These are phyloP conservation scores for Friedmanniomyces endolithicus DNA, from an alignment of 495 filamentous ascomycete species.

Conservation along the genomic window DNA sequence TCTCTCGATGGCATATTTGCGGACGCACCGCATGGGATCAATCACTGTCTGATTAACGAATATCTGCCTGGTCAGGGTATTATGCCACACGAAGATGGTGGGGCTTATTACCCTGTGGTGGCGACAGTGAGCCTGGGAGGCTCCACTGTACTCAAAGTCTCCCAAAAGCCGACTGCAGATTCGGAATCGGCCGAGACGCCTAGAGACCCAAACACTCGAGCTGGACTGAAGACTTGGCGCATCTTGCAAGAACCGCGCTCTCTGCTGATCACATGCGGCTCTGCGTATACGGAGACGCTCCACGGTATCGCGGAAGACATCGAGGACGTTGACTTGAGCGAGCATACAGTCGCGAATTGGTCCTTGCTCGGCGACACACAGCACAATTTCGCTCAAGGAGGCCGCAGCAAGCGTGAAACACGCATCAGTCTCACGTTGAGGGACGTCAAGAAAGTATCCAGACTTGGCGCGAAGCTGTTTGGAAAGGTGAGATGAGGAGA, in stretches of 20 bases:
- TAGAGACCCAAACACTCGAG: slow-evolving; percentile 8
- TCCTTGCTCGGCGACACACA: slow-evolving; percentile 50
- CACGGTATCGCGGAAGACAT: slow-evolving; percentile 32
- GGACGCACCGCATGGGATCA: slow-evolving; percentile 64
- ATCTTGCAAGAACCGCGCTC: slow-evolving; percentile 74
- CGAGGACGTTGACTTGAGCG: slow-evolving; percentile 26
- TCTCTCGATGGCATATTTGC: slow-evolving; percentile 48
- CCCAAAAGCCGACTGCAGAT: slow-evolving; percentile 40
- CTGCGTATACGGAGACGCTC: slow-evolving; percentile 28
- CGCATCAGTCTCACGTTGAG: slow-evolving; percentile 84
- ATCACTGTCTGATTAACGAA: slow-evolving; percentile 90
- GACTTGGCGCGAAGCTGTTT: slow-evolving; percentile 20
- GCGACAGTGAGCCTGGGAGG: slow-evolving; percentile 80
- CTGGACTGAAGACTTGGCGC: slow-evolving; percentile 36
- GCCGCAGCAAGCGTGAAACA: slow-evolving; percentile 48
- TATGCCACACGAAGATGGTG: slow-evolving; percentile 90
- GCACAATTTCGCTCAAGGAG: slow-evolving; percentile 38
- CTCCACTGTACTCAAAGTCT: slow-evolving; percentile 65
- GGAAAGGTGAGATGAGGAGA: slow-evolving; percentile 12
- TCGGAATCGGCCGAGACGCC: slow-evolving; percentile 9
- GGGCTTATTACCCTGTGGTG: slow-evolving; percentile 74
- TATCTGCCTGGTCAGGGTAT: slow-evolving; percentile 82
- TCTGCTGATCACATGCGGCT: slow-evolving; percentile 28
- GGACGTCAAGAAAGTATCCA: slow-evolving; percentile 69
- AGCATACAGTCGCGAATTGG: slow-evolving; percentile 73